phyloP scores from a whole-genome alignment of 805 yeast species.

The Ogataea nonfermentans region DNA sequence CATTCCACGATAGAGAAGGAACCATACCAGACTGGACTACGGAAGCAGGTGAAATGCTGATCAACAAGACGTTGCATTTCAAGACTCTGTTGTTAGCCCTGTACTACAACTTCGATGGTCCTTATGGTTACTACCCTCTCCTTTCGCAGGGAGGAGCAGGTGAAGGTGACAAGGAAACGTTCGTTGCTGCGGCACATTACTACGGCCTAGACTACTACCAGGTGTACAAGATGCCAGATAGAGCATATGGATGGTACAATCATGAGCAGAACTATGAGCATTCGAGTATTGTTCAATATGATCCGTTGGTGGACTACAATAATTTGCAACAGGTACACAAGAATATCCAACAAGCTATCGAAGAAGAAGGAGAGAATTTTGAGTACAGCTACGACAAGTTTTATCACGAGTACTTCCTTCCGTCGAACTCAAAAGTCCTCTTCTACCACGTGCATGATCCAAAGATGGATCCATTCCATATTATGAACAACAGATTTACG shows the following conservation, averaged over 20 bases:
- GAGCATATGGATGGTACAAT: constrained; percentile 35
- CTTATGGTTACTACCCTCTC: constrained; percentile 55
- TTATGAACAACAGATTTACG: constrained; percentile 29
- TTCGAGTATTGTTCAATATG: constrained; percentile 36
- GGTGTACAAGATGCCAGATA: constrained; percentile 40
- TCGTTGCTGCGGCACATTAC: constrained; percentile 65
- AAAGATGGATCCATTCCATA: constrained; percentile 51
- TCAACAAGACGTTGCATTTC: constrained; percentile 57
- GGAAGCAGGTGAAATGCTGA: constrained; percentile 65
- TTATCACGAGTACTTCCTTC: constrained; percentile 27
- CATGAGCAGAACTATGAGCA: constrained; percentile 33
- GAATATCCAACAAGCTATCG: constrained; percentile 25
- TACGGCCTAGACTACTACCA: constrained; percentile 52
- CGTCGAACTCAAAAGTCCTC: constrained; percentile 30
- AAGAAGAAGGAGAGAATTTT: constrained; percentile 25
- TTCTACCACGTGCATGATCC: constrained; percentile 54
- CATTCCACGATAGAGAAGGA: constrained; percentile 65
- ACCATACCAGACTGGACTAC: constrained; percentile 68
- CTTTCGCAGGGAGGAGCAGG: constrained; percentile 62
- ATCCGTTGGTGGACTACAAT: constrained; percentile 33
- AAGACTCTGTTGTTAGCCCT: constrained; percentile 55
- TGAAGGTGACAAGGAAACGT: constrained; percentile 80
- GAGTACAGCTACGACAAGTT: constrained; percentile 29
- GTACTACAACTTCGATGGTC: constrained; percentile 67
- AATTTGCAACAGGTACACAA: constrained; percentile 25